Evolutionary conservation across 2,329 filamentous ascomycete genomes (phyloP).

Genomic region (Sporothrix schenckii): DNA sequence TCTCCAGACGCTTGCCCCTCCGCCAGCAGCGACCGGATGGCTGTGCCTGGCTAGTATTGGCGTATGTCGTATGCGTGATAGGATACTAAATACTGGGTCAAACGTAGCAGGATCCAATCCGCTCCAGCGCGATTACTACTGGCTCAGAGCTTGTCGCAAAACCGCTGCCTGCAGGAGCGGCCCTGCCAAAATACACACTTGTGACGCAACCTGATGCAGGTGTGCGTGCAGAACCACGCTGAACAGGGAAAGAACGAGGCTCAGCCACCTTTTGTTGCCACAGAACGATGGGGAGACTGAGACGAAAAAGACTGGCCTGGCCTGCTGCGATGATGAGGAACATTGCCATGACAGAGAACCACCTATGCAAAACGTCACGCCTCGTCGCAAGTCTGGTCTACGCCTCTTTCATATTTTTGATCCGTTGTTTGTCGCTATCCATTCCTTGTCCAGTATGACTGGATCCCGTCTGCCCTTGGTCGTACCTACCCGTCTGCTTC

Average conservation of each 20-base stretch:
- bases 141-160: not conserved
- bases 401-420: not conserved
- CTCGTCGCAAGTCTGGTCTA: not conserved
- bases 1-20: not conserved
- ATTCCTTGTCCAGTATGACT: not conserved
- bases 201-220: slow-evolving; percentile 6
- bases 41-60: slow-evolving; percentile 25
- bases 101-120: not conserved
- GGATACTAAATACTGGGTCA: slow-evolving; percentile 10
- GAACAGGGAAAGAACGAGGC: slow-evolving; percentile 4
- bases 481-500: too few relatives aligned
- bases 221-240: not conserved
- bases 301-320: not conserved
- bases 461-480: not conserved
- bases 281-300: not conserved
- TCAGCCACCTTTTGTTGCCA: not conserved
- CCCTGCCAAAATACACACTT: not conserved
- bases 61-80: not conserved
- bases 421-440: not conserved
- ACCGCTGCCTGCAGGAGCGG: slow-evolving; percentile 1
- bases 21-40: not conserved
- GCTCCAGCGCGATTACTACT: not conserved
- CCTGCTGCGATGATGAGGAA: not conserved
- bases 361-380: not conserved
- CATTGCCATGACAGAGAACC: not conserved